Conservation (phyloP, 257 asterid genomes). For the Solanum sitiens region DNA sequence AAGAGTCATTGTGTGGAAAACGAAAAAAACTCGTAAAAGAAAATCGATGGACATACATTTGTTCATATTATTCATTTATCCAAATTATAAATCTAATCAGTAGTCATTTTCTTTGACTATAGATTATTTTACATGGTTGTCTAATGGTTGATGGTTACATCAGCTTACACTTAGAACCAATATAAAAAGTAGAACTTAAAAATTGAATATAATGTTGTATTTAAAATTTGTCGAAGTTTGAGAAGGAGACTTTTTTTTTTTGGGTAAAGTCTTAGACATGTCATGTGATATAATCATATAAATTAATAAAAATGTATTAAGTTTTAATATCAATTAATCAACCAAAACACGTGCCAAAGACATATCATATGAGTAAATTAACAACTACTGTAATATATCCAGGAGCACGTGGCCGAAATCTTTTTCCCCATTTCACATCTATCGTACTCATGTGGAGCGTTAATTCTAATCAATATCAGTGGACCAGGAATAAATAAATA, state of each 20-base stretch:
- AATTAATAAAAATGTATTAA: neutral
- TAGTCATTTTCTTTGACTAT: neutral
- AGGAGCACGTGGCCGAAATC: neutral
- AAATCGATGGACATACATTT: neutral
- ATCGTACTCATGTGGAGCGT: neutral
- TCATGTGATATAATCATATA: neutral
- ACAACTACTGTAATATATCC: neutral
- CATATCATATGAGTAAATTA: neutral
- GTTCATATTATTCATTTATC: neutral
- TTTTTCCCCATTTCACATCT: neutral
- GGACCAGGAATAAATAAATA: neutral
- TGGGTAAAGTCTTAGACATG: neutral
- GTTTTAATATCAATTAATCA: neutral
- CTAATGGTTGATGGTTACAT: neutral
- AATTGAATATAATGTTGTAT: neutral
- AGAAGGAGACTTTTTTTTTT: neutral
- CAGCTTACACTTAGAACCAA: neutral
- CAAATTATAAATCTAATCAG: neutral
- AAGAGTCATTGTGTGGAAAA: neutral
- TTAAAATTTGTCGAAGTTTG: neutral
- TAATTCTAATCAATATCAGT: neutral
- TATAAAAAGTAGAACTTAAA: neutral
- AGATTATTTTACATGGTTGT: neutral
- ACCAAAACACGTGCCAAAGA: neutral
- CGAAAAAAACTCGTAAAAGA: neutral